Evolutionary conservation across 768 basidiomycete species (phyloP), one percentile per base, ranked within the genome.

Genomic region (Calocera cornea): DNA sequence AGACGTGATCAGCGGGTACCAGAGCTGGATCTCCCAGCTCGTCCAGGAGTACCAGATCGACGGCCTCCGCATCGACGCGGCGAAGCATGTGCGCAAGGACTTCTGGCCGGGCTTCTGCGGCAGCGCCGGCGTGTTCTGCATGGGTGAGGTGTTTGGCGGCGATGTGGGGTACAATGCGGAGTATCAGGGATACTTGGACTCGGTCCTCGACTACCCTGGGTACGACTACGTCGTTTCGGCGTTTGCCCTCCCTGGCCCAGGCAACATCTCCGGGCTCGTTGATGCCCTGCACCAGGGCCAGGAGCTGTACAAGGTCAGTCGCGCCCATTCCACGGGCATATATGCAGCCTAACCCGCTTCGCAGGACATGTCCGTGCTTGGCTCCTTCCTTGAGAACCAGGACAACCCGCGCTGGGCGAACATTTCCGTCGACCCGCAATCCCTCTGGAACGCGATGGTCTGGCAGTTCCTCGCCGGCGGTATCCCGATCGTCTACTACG

Each of bases 401-500:
- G 88, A 90, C 73, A 67, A 88, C 12, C 83, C 87, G 8, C 84
- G 89, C 65, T 91, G 88, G 87, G 81, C 83, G 63, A 88, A 86
- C 74, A 64, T 82, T 14, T 86, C 87, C 1, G 84, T 87, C 19
- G 90, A 91, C 71, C 83, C 84, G 2, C 88, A 90, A 74, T 85
- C 81, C 74, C 78, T 88, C 70, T 86, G 41, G 72, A 90, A 90
- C 74, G 87, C 88, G 16, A 85, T 90, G 85, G 77, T 84, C 10
- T 84, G 87, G 72, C 85, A 78, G 67, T 90, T 88, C 75, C 85
- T 90, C 83, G 83, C 83, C 64, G 89, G 90, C 68, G 89, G 89
- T n/a, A 89, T 90, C 70, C 89, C 90, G 0, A 85, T 91, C 68
- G 83, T 89, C 12, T 92, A 91, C 74, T 89, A 89, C 69, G 89